Base-by-base conservation (phyloP, 2,329 filamentous ascomycete genomes). In the Claviceps pazoutovae region DNA sequence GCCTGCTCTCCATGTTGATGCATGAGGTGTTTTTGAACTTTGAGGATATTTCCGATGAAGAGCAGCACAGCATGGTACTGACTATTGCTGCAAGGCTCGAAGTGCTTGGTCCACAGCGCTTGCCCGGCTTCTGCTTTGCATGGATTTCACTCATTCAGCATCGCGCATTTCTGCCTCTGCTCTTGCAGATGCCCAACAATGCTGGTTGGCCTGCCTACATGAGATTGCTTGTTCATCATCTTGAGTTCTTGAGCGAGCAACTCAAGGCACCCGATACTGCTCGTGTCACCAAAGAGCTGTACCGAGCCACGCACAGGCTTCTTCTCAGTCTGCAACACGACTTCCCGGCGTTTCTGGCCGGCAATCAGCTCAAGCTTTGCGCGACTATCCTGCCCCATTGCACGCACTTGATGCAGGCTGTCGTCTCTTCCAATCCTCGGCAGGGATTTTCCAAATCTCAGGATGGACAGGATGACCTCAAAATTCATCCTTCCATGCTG, bases 321-420 rank as follows among this genome's bases (percentile, higher is more conserved):
- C 71, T 97, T 51, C 72, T 95, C 37, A 78, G 95, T 50, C 72
- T 98, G 50, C 87, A 95, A 59, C 93, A 97, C 63, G 93, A 98
- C 66, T 97, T 88, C 67, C 86, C 91, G 0, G 89, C 96, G 52
- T 98, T 95, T 66, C 71, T 98, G 43, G 85, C 87, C 5, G 87
- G 90, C 59, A 88, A 95, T 65, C 87, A 95, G 63, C 81, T 87
- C 58, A 80, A 82, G 58, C 79, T 98, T 50, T 89, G 84, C 69
- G 83, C 86, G 59, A 82, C 80, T 61, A 84, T 97, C 53, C 87
- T 90, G 1, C 79, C 82, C 49, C 85, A 93, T 61, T 93, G 88
- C 67, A 83, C 84, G 16, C 93, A 97, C 66, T 74, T 96, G 50
- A 82, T 90, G 57, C 96, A 97, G 62, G 75, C 95, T 51, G 82